These are phyloP conservation scores for Triadica sebifera DNA, from an alignment of 345 rosid genomes.

Conservation along the genomic window DNA sequence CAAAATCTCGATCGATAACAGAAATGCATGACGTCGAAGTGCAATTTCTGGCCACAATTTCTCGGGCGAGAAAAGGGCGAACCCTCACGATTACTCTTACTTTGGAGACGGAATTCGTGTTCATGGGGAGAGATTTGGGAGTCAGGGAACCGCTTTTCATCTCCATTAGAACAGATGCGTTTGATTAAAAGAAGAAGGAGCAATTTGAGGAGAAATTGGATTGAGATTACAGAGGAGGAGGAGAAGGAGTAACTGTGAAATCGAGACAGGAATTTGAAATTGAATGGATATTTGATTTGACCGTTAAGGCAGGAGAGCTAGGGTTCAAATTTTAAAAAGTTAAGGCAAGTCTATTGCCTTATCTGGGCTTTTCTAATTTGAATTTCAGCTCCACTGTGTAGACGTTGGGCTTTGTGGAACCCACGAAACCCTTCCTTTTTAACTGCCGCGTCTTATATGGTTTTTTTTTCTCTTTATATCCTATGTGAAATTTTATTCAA, in stretches of 20 bases:
- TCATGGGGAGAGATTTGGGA: conserved; percentile 14
- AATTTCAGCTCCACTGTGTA: not conserved
- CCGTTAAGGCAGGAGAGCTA: not conserved
- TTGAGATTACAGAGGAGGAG: not conserved
- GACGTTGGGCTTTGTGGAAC: conserved; percentile 2
- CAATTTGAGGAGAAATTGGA: conserved; percentile 2
- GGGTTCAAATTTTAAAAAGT: not conserved
- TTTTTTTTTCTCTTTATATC: not conserved
- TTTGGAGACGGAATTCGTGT: conserved; percentile 36
- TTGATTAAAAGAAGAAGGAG: not conserved
- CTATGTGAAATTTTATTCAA: too few relatives aligned
- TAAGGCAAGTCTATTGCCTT: not conserved
- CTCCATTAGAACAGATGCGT: conserved; percentile 23
- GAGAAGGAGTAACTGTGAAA: not conserved
- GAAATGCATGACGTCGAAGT: conserved; percentile 44
- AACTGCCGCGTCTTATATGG: not conserved
- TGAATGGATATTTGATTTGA: not conserved
- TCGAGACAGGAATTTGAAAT: too few relatives aligned
- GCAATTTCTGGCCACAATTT: conserved; percentile 36
- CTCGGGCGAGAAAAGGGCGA: conserved; percentile 68
- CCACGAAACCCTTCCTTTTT: not conserved
- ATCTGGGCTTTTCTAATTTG: not conserved
- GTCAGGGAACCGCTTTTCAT: conserved; percentile 7
- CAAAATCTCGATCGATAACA: conserved; percentile 35
- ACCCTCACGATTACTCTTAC: conserved; percentile 67